Evolutionary conservation across 306 rosid genomes (phyloP), one percentile per base, ranked within the genome.

Genomic region (Citrullus amarus): DNA sequence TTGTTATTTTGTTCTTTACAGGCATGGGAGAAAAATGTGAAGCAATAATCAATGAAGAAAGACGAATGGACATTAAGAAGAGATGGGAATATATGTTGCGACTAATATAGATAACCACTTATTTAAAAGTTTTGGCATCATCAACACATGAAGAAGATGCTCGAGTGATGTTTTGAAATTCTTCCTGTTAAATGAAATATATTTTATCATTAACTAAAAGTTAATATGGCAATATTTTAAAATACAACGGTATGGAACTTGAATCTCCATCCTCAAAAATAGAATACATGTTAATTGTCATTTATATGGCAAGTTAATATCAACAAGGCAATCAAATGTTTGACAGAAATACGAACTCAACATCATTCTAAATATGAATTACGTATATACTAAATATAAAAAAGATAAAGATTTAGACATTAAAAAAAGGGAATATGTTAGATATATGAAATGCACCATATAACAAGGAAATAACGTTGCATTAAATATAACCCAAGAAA

Each of bases 11-110:
- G 25, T 69, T 32, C 38, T 70, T 41, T 48, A 67, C 88, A 85
- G 95, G 82, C 91, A 87, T 34, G 88, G 86, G 63, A 83, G 81
- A 12, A 80, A 62, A 78, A 63, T 87, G 80, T 87, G 75, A 81
- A 32, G 15, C 60, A 12, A 2, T 25, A 12, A 2, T 25, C 41
- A 16, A 48, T 7, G 7, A 13, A 51, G 48, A 71, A 20, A 72
- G 11, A 48, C 6, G 16, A 16, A 14, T 17, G 60, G 53, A 8
- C 14, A 73, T 36, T 18, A 66, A 66, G 9, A 59, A 25, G 16
- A 46, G 55, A 43, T 2, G 12, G 6, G 32, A 73, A 74, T 32
- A 17, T 72, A 30, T 46, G 25, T 50, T 16, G 41, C 20, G 13
- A n/a, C 9, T 11, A 68, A 39, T 67, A 67, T 67, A 41, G 9